phyloP scores from a whole-genome alignment of 148 eudicot species.

The Cornus suecica region DNA sequence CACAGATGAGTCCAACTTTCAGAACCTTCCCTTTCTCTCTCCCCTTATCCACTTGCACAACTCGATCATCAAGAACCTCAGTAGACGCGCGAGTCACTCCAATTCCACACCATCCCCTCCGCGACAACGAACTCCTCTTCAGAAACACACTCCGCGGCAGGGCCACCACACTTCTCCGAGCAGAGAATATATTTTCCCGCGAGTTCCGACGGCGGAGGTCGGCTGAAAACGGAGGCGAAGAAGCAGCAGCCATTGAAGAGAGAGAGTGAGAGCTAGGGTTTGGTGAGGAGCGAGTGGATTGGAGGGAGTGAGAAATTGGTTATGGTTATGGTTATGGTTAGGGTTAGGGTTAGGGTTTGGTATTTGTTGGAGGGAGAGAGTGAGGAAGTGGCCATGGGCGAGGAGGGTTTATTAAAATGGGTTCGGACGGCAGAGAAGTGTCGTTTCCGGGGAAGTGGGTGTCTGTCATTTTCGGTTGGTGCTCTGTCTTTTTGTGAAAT shows the following conservation, averaged over 20 bases:
- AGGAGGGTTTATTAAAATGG: not conserved
- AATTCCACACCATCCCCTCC: not conserved
- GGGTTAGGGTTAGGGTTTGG: too few species aligned
- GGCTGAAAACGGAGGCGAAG: not conserved
- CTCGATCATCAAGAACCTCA: conserved; percentile 17
- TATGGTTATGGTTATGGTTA: too few species aligned
- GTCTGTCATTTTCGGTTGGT: not conserved
- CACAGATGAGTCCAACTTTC: conserved; percentile 80
- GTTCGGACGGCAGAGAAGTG: not conserved
- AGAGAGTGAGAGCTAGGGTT: conserved; percentile 1
- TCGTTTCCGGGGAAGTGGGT: not conserved
- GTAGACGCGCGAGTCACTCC: conserved; percentile 3
- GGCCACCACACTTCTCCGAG: conserved; percentile 4
- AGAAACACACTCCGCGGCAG: not conserved
- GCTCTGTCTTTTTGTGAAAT: not conserved
- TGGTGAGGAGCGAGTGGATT: not conserved
- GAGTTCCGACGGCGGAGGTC: not conserved
- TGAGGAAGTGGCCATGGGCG: not conserved
- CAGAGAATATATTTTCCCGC: conserved; percentile 3
- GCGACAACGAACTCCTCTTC: not conserved
- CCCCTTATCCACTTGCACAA: conserved; percentile 15
- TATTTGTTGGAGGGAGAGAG: not conserved
- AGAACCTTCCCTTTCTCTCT: conserved; percentile 35
- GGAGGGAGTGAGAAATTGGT: not conserved
- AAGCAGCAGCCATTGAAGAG: conserved; percentile 15